These are phyloP conservation scores for Linnemannia schmuckeri DNA, from an alignment of 192 early-diverging fungal genomes.

Conservation along the genomic window DNA sequence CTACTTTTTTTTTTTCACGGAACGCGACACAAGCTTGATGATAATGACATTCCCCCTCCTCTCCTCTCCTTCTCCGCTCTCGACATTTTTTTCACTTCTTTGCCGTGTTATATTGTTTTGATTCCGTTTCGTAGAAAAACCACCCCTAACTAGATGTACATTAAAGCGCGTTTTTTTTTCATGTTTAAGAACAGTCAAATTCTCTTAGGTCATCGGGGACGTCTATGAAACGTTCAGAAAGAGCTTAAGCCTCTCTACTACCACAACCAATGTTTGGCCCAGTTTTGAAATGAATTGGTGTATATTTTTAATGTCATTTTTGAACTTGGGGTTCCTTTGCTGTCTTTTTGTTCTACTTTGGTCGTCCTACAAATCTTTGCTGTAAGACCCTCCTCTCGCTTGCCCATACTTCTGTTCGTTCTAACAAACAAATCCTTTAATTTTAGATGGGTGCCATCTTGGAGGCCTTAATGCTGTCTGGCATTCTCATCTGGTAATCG, in stretches of 20 bases:
- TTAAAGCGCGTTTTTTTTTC: background rate
- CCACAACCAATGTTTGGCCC: no score
- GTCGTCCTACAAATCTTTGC: background rate
- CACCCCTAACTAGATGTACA: background rate
- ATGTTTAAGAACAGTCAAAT: background rate
- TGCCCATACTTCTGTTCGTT: background rate
- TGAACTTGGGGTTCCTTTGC: background rate
- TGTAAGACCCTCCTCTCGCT: background rate
- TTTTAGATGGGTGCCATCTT: slow-evolving; percentile 78
- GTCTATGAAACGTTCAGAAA: background rate
- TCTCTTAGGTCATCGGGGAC: no score
- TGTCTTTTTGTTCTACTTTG: background rate
- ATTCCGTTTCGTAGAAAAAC: background rate
- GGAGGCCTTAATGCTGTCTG: slow-evolving; percentile 82
- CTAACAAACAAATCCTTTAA: background rate
- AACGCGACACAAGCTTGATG: background rate
- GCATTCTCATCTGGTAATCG: slow-evolving; percentile 96
- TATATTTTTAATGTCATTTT: background rate
- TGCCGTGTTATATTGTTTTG: background rate
- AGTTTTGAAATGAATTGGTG: background rate
- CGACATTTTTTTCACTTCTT: background rate
- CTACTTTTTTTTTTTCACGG: background rate
- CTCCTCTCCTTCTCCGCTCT: background rate
- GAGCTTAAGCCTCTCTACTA: background rate
- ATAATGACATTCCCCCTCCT: background rate